Base-by-base conservation (phyloP, 257 asterid species). In the Gardenia jasminoides region DNA sequence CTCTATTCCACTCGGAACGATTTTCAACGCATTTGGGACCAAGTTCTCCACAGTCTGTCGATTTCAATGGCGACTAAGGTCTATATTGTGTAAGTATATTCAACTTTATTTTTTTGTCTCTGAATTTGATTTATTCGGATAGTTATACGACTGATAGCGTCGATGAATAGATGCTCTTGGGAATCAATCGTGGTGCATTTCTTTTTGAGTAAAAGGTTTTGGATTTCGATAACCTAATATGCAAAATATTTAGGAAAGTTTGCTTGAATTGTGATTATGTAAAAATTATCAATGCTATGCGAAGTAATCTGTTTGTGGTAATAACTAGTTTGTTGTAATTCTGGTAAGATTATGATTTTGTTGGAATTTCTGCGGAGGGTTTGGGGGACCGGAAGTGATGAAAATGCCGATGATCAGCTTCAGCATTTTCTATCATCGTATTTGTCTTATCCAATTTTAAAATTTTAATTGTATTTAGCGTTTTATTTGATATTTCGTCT, bases 51-150 rank as follows among this genome's bases (percentile, higher is more conserved):
- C 58, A 44, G 66, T 46, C 52, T 17, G 33, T 75, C 75, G 69
- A 65, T 50, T 66, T 62, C 82, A 75, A 92, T 92, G 97, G 97
- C 88, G 20, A 87, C 93, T 84, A 89, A 90, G 75, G 84, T 92
- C 78, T 92, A 90, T 80, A 81, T 92, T 64, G 92, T 92, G 97
- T 92, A 70, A 90, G 97, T 83, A 28, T 70, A 50, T 46, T 7
- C 10, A 41, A 10, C 69, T 54, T 31, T n/a, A 43, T 16, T 76
- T 19, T 52, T 33, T 56, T 70, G 11, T 47, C 17, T 13, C 43
- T 31, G 24, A 17, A 48, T 33, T 30, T 20, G 48, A 4, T 31
- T 41, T 39, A 24, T 5, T 59, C n/a, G 9, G 10, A 41, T 22
- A 4, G n/a, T 17, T 70, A 59, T 59, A 9, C 4, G 2, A 36